Evolutionary conservation across 352 stramenopile genomes (phyloP).

Genomic region (Phytopythium kandeliae): DNA sequence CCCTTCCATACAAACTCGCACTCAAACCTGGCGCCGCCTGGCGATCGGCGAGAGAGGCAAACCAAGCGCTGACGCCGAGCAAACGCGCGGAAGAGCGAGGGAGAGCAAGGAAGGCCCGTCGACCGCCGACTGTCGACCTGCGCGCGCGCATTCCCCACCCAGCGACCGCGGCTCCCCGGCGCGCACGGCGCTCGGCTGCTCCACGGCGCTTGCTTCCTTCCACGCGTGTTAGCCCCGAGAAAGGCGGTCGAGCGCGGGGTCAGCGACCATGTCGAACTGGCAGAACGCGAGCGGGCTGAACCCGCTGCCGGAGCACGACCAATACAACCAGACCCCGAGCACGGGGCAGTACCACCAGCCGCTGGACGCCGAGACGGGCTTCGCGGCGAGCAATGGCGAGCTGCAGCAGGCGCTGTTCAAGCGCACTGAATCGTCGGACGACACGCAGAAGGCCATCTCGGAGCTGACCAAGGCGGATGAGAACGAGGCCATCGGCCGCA

Average conservation of each 20-base stretch:
- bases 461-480: slow-evolving; percentile 59
- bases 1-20: neutral
- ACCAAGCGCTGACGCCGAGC: no score
- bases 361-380: slow-evolving; percentile 11
- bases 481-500: slow-evolving; percentile 42
- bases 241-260: no score
- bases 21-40: neutral
- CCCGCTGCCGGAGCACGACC: slow-evolving; percentile 22
- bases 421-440: slow-evolving; percentile 17
- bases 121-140: no score
- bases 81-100: no score
- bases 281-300: slow-evolving; percentile 12
- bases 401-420: slow-evolving; percentile 19
- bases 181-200: no score
- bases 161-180: no score
- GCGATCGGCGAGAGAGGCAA: no score
- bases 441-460: slow-evolving; percentile 55
- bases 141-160: no score
- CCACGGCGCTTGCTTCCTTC: no score
- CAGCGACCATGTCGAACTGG: slow-evolving; percentile 6
- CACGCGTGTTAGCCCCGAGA: neutral
- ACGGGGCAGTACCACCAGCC: slow-evolving; percentile 19
- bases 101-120: no score
- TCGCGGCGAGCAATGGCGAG: slow-evolving; percentile 17
- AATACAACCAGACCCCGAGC: slow-evolving; percentile 25